Conservation (phyloP, 164 flowering plant genomes). For the Akebia trifoliata region DNA sequence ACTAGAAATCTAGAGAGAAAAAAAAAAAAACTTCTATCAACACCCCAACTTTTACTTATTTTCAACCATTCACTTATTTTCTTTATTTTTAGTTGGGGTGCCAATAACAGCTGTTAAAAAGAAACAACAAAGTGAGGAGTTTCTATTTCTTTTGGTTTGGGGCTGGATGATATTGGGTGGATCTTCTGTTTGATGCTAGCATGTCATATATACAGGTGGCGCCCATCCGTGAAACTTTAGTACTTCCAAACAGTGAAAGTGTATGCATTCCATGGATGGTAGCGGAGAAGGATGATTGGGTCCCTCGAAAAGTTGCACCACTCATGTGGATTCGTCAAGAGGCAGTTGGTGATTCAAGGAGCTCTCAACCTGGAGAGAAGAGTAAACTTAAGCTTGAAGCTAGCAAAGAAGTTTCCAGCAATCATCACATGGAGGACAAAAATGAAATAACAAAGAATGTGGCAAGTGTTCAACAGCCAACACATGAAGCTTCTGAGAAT, state of each 20-base stretch:
- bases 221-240: constrained; percentile 73
- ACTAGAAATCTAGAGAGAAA: too few species aligned
- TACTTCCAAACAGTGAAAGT: constrained; percentile 85
- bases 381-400: constrained; percentile 21
- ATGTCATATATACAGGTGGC: too few species aligned
- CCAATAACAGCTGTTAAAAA: too few species aligned
- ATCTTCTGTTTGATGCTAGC: too few species aligned
- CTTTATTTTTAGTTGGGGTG: too few species aligned
- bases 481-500: constrained; percentile 14
- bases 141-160: too few species aligned
- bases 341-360: not conserved
- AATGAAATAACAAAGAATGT: constrained; percentile 22
- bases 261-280: constrained; percentile 83
- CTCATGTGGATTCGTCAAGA: constrained; percentile 5
- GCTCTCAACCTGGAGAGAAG: constrained; percentile 24
- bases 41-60: too few species aligned
- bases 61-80: too few species aligned
- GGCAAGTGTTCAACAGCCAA: constrained; percentile 14
- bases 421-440: constrained; percentile 24
- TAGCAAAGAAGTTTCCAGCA: constrained; percentile 11
- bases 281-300: constrained; percentile 94
- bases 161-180: too few species aligned
- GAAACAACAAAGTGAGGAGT: too few species aligned
- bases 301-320: constrained; percentile 32
- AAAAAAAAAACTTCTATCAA: too few species aligned